Evolutionary conservation across 139 green algal genomes (phyloP), one percentile per base, ranked within the genome.

Genomic region (Pleodorina starrii): DNA sequence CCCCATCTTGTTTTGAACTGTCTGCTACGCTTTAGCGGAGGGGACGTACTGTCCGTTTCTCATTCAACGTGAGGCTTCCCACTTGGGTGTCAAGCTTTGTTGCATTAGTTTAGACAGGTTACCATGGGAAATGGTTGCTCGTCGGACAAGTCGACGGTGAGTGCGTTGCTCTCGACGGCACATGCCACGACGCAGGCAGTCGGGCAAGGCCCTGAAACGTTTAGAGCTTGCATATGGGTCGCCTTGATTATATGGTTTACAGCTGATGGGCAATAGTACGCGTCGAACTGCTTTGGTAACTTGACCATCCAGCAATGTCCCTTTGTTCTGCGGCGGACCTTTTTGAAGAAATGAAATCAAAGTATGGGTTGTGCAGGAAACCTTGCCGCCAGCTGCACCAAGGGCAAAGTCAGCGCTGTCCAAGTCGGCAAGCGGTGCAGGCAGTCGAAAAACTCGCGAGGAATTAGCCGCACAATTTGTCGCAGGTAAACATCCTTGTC

Each of bases 121-220:
- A 66, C 46, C 2, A 84, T 84, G 76, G 76, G 76, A 19, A 46
- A 32, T 71, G 76, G 48, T 7, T 84, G 76, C 50, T 84, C 76
- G 29, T 38, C 76, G 32, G 76, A 84, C 25, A 84, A 71, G 42
- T 63, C 74, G 43, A n/a, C 44, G 25, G 74, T 66, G 10, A 83
- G 74, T 83, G 23, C 25, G 27, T 43, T 19, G 25, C 7, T 21
- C n/a, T 25, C 35, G 68, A n/a, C 68, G n/a, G 68, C 68, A 76
- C 68, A 76, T 76, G 68, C 32, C 36, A 46, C 63, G 63, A 36
- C 63, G 54, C 29, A 12, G 2, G 7, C 54, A 66, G 21, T 66
- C 9, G 21, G 29, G 25, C 21, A 7, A 7, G 2, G 2, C 2
- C 54, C 29, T 25, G 25, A 32, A 66, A 66, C 7, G 54, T 66